Percentiles rank a stretch among this genome's conserved stretches.
These are phyloP conservation scores for Hyphopichia wangnamkhiaoensis DNA, from an alignment of 1,139 yeast species.

Conservation along the genomic window DNA sequence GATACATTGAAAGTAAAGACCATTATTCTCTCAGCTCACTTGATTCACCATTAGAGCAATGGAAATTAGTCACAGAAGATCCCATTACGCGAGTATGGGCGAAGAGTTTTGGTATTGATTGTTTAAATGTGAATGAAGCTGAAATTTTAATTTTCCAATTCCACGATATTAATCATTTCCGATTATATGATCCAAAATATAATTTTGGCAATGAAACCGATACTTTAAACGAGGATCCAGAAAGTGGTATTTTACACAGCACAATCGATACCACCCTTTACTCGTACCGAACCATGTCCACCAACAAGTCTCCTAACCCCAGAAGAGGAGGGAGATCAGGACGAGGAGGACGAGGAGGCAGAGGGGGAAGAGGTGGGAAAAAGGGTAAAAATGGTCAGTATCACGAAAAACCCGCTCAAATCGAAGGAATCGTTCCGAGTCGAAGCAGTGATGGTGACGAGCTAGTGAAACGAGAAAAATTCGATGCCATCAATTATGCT, in stretches of 20 bases:
- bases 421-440: conserved; percentile 6
- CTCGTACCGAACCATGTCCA: conserved; percentile 18
- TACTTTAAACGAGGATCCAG: conserved; percentile 11
- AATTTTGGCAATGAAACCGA: conserved; percentile 26
- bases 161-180: conserved; percentile 34
- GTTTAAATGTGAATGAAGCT: conserved; percentile 54
- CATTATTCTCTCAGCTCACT: conserved; percentile 7
- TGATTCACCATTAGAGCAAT: conserved; percentile 25
- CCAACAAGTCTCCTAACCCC: conserved; percentile 7
- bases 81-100: conserved; percentile 54
- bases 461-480: conserved; percentile 39
- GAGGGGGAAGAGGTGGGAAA: conserved; percentile 6
- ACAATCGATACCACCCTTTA: conserved; percentile 41
- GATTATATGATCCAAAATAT: conserved; percentile 29
- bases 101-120: conserved; percentile 52
- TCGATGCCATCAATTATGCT: conserved; percentile 50
- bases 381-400: conserved; percentile 7
- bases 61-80: conserved; percentile 61
- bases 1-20: conserved; percentile 30
- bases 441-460: conserved; percentile 20
- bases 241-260: conserved; percentile 29
- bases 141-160: conserved; percentile 44
- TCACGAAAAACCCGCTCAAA: conserved; percentile 2
- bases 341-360: conserved; percentile 2
- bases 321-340: conserved; percentile 6